phyloP scores from a whole-genome alignment of 23 red algal species.

The Rhodosorus marinus region DNA sequence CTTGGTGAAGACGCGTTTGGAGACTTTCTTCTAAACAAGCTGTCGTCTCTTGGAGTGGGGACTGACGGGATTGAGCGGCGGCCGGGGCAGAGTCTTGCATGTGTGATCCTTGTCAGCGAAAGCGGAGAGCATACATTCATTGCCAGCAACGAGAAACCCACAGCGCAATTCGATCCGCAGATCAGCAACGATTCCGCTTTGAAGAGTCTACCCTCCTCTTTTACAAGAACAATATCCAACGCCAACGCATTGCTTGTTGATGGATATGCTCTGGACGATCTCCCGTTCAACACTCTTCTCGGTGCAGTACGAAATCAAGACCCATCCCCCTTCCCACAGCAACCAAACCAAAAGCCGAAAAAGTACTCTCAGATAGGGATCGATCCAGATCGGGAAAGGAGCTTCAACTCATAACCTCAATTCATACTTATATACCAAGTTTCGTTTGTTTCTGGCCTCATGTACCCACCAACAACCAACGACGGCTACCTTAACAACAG shows the following conservation, averaged over 20 bases:
- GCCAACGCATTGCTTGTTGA: not conserved
- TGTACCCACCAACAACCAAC: too few relatives aligned
- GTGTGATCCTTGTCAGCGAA: not conserved
- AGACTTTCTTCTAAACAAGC: not conserved
- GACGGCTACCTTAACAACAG: too few relatives aligned
- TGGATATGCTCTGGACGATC: not conserved
- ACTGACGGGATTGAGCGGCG: not conserved
- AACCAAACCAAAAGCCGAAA: too few relatives aligned
- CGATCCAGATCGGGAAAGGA: too few relatives aligned
- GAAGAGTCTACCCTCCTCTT: too few relatives aligned
- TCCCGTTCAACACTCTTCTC: not conserved
- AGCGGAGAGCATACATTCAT: not conserved
- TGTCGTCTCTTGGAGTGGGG: not conserved
- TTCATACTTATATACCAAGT: too few relatives aligned
- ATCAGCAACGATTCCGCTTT: not conserved
- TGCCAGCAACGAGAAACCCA: not conserved
- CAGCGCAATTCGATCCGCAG: not conserved
- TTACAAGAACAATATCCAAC: too few relatives aligned
- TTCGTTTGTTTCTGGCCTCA: too few relatives aligned
- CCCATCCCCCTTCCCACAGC: too few relatives aligned
- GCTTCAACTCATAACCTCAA: too few relatives aligned
- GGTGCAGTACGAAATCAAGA: too few relatives aligned
- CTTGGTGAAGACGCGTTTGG: not conserved
- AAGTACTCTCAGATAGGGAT: too few relatives aligned
- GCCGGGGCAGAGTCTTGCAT: not conserved